Evolutionary conservation across 306 rosid genomes (phyloP).

Genomic region (Dicorynia guianensis): DNA sequence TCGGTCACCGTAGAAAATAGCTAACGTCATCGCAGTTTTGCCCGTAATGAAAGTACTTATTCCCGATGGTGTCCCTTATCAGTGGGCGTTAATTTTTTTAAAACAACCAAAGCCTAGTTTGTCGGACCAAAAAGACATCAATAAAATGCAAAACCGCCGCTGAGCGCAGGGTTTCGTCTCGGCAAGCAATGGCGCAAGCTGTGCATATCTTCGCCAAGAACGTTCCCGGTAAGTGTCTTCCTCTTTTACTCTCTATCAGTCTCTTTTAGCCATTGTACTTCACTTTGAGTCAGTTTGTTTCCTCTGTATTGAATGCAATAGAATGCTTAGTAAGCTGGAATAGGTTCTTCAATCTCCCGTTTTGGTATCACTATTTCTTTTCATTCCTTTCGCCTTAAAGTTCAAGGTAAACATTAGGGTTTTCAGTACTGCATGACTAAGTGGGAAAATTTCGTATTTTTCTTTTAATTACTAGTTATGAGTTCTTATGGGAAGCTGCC

Average conservation of each 20-base stretch:
- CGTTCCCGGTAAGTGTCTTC: conserved; percentile 50
- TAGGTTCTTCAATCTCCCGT: conserved; percentile 16
- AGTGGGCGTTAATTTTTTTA: conserved; percentile 16
- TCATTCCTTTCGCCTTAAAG: conserved; percentile 12
- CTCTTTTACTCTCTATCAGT: background rate
- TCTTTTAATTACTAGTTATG: background rate
- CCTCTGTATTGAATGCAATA: conserved; percentile 21
- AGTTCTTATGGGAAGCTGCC: conserved; percentile 16
- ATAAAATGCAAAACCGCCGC: conserved; percentile 50
- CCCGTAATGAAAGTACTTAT: background rate
- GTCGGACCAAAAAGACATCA: conserved; percentile 1
- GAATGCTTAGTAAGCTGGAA: background rate
- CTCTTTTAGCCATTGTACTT: background rate
- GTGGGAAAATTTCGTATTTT: conserved; percentile 1
- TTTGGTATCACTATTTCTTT: background rate
- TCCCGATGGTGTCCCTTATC: conserved; percentile 68
- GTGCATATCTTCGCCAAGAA: conserved; percentile 51
- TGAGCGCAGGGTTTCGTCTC: conserved; percentile 26
- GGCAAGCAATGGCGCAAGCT: conserved; percentile 62
- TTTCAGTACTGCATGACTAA: conserved; percentile 3
- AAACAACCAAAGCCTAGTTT: background rate
- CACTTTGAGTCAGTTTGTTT: background rate
- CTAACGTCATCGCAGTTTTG: background rate
- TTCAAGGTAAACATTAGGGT: conserved; percentile 28
- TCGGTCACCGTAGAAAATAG: too few relatives aligned